Evolutionary conservation across 2,329 filamentous ascomycete genomes (phyloP), one percentile per base, ranked within the genome.

Genomic region (Chrysoporthe deuterocubensis): DNA sequence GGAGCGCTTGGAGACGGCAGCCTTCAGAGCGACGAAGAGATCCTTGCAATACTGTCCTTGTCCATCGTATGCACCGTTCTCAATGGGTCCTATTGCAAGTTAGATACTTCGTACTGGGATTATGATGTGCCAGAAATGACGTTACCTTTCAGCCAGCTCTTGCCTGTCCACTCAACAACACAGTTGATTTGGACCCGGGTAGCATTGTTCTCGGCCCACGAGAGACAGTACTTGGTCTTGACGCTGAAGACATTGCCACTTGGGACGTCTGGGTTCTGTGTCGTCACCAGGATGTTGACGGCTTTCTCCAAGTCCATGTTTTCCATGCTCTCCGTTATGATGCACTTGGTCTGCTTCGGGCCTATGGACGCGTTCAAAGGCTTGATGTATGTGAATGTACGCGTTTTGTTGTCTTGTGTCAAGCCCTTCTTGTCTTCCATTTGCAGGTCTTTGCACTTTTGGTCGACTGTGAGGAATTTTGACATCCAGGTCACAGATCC

Each of bases 141-240:
- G 76, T 43, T 83, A 96, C 94, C 93, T 82, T 96, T 97, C 58
- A 99, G 82, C 96, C 96, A 99, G 82, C 94, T 97, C 84, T 98
- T 99, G 73, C 94, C 94, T 3, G 91, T 90, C 96, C 96, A 99
- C 76, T 99, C 96, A 56, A 97, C 92, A 2, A 89, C 91, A 77
- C 93, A 97, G 72, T 91, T 97, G 81, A 95, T 91, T 70, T 96
- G 89, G 42, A 99, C 81, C 40, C 94, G 87, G 1, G 96, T 99
- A 50, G 89, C 83, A 74, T 97, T 97, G 70, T 90, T 90, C 62
- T 96, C 89, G 4, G 90, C 94, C 96, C 96, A 99, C 63, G 92
- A 92, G 32, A 99, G 84, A 75, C 96, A 97, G 76, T 98, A 99
- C 73, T 92, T 92, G 3, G 96, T 99, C 80, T 97, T 98, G 58